A percentile compares a stretch with the other conserved stretches of the same genome.
phyloP scores from a whole-genome alignment of 1,139 yeast genomes.

The Suhomyces guaymorum region DNA sequence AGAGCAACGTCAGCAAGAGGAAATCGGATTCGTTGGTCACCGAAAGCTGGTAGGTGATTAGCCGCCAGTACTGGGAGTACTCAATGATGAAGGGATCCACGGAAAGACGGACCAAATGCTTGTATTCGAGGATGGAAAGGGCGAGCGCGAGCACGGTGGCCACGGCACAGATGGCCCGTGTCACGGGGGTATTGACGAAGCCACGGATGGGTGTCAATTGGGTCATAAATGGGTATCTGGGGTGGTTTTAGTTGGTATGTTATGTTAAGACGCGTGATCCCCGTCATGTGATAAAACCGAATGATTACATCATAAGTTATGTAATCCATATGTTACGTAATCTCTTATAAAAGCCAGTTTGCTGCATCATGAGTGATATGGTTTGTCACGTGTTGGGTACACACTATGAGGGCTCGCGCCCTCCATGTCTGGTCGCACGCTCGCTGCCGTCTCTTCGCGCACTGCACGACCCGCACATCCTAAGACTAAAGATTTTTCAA shows the following conservation, averaged over 20 bases:
- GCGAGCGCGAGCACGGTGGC: slow-evolving; percentile 49
- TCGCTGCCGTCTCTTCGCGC: too few species aligned
- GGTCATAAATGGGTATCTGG: slow-evolving; percentile 10
- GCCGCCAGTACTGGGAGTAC: slow-evolving; percentile 71
- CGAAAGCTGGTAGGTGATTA: slow-evolving; percentile 54
- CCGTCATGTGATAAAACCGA: too few species aligned
- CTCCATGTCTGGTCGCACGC: too few species aligned
- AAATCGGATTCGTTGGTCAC: slow-evolving; percentile 70
- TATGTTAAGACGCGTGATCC: too few species aligned
- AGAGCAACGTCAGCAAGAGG: slow-evolving; percentile 48
- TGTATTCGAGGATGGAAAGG: slow-evolving; percentile 56
- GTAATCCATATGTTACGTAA: too few species aligned
- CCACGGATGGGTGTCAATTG: slow-evolving; percentile 47
- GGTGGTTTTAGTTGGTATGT: too few species aligned
- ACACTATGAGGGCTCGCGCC: slow-evolving; percentile 9
- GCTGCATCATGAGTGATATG: too few species aligned
- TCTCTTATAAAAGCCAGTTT: too few species aligned
- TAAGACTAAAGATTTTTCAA: slow-evolving; percentile 12
- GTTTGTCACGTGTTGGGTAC: slow-evolving; percentile 1
- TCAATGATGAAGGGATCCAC: slow-evolving; percentile 60
- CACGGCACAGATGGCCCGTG: slow-evolving; percentile 45
- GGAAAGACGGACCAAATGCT: slow-evolving; percentile 53
- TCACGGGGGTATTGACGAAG: slow-evolving; percentile 59
- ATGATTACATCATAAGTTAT: too few species aligned
- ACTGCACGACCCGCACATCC: too few species aligned